Evolutionary conservation across 371 early-diverging fungal species (phyloP).

Genomic region (Mucor racemosus): DNA sequence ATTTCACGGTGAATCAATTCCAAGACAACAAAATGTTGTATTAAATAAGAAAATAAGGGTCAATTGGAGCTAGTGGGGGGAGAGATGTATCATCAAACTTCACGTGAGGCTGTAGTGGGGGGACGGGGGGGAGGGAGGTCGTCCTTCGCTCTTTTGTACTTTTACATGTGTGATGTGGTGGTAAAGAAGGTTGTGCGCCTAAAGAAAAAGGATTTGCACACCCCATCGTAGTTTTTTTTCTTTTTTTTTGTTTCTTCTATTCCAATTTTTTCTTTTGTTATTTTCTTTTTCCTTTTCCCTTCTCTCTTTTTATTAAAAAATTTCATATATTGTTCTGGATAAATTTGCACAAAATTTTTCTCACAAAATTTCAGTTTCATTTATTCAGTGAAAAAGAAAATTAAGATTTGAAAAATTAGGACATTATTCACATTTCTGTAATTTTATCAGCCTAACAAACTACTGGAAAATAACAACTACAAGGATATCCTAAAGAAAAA

Average conservation of each 20-base stretch:
- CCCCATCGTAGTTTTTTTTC: slow-evolving; percentile 7
- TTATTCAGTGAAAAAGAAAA: background rate
- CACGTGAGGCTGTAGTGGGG: background rate
- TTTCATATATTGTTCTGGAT: background rate
- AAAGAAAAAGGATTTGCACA: slow-evolving; percentile 7
- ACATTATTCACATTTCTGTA: background rate
- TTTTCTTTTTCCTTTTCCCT: background rate
- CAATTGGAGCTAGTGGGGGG: background rate
- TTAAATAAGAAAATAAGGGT: background rate
- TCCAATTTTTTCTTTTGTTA: background rate
- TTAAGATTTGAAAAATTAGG: background rate
- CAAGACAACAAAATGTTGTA: background rate
- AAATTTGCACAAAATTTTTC: background rate
- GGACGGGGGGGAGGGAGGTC: background rate
- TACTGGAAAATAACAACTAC: background rate
- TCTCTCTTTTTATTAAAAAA: background rate
- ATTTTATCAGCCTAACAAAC: background rate
- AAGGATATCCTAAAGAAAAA: background rate
- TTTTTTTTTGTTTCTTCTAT: background rate
- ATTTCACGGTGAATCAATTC: background rate
- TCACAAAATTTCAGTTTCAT: slow-evolving; percentile 1
- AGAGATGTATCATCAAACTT: background rate
- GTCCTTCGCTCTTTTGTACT: background rate
- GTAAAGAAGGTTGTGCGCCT: slow-evolving; percentile 5
- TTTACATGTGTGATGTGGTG: background rate